Conservation (phyloP, 2,329 filamentous ascomycete species). For the Xylaria sp. region DNA sequence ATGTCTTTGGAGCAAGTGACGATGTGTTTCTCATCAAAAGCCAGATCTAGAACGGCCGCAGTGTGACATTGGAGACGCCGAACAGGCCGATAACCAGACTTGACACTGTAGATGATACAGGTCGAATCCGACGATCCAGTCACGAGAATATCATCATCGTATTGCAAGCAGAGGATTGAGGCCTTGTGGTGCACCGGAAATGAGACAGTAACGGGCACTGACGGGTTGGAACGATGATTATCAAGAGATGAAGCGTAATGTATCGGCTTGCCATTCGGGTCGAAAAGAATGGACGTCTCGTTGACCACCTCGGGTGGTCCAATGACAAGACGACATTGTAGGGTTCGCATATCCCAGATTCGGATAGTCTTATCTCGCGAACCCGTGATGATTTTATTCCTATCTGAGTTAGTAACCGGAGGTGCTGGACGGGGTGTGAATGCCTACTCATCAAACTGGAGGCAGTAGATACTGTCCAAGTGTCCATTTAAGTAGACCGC, state of each 20-base stretch:
- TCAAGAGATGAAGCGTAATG: slow-evolving; percentile 63
- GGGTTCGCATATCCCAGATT: slow-evolving; percentile 92
- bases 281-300: slow-evolving; percentile 56
- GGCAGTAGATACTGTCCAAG: slow-evolving; percentile 94
- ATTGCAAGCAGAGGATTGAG: slow-evolving; percentile 93
- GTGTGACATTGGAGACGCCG: slow-evolving; percentile 78
- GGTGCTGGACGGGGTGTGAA: neutral
- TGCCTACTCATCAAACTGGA: slow-evolving; percentile 93
- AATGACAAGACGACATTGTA: slow-evolving; percentile 84
- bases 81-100: slow-evolving; percentile 78
- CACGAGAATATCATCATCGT: slow-evolving; percentile 89
- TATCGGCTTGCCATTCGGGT: slow-evolving; percentile 55
- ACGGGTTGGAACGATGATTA: slow-evolving; percentile 52
- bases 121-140: slow-evolving; percentile 92
- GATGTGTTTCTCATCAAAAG: slow-evolving; percentile 89
- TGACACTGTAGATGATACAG: slow-evolving; percentile 89
- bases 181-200: slow-evolving; percentile 79
- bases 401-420: slow-evolving; percentile 50
- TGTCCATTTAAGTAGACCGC: slow-evolving; percentile 93
- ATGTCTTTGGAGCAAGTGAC: slow-evolving; percentile 97
- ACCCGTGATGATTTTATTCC: slow-evolving; percentile 93
- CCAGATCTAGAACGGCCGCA: slow-evolving; percentile 90
- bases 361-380: slow-evolving; percentile 95
- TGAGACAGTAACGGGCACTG: slow-evolving; percentile 59
- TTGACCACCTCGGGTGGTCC: slow-evolving; percentile 73